Base-by-base conservation (phyloP, 768 basidiomycete genomes). In the Suillus decipiens region DNA sequence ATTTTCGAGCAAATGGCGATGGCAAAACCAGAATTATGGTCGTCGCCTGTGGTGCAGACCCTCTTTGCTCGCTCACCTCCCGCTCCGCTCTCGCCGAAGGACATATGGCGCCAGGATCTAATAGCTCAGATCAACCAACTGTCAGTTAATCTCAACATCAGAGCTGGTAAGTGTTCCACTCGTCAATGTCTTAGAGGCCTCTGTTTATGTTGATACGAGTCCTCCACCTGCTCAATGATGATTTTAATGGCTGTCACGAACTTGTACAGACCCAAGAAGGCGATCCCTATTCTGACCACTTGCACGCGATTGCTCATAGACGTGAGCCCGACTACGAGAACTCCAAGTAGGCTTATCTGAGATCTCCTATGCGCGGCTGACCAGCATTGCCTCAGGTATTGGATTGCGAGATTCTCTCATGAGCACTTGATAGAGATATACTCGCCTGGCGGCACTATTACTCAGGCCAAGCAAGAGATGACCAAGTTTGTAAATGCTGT, bases 301-400 rank as follows among this genome's bases (percentile, higher is more conserved):
- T 69, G 39, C 64, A 73, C 36, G 63, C 66, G 28, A 69, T 71
- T 37, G 65, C 63, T 31, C 69, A 72, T 50, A 66, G 67, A 56
- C 65, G 72, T 22, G 71, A 71, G 47, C 70, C 71, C 24, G 67
- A 73, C 34, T 69, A 71, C 33, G n/a, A 33, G 48, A 63, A 62
- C 31, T 61, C 62, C 59, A 67, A 56, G 65, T 67, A 22, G 55
- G 70, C n/a, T 22, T 19, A 4, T 22, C 7, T 41, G 28, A 53
- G 5, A 39, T 42, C 15, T 12, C 17, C 41, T 50, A 24, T 61
- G n/a, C 34, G 24, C 42, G 31, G 19, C 50, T 39, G 51, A 39
- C 9, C 6, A 31, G 14, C 1, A 10, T 24, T 51, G 28, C 42
- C 24, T 53, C 43, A 70, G 70, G 54, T 68, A 60, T 55, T 72